Evolutionary conservation across 768 basidiomycete species (phyloP).

Genomic region (Trametes cinnabarina): DNA sequence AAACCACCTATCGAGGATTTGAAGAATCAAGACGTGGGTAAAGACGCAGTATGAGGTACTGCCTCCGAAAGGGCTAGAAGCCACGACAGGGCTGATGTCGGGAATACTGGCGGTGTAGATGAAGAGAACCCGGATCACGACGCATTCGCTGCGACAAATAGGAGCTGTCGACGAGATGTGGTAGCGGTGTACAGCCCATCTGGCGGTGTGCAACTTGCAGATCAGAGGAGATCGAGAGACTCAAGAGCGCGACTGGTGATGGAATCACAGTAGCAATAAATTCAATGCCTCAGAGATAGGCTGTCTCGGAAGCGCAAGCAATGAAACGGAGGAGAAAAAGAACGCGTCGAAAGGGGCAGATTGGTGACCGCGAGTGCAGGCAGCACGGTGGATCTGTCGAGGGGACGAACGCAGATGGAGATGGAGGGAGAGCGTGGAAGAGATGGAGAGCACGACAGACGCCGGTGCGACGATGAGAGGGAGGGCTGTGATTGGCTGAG

Average conservation of each 20-base stretch:
- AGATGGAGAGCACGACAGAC: background rate
- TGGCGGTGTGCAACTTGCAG: background rate
- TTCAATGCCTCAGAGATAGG: too few species aligned
- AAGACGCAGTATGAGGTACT: background rate
- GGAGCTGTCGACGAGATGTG: background rate
- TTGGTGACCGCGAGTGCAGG: background rate
- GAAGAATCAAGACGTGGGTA: background rate
- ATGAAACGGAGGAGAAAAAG: too few species aligned
- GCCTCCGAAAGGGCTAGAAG: constrained; percentile 10
- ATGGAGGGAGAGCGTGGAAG: background rate
- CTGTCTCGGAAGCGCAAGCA: too few species aligned
- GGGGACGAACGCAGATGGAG: background rate
- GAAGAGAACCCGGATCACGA: background rate
- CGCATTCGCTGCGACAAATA: background rate
- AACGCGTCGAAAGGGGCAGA: background rate
- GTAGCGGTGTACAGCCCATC: background rate
- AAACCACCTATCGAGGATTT: background rate
- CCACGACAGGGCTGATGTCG: background rate
- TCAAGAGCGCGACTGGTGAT: background rate
- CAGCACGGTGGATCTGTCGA: background rate
- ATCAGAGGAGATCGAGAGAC: background rate
- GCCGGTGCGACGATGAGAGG: constrained; percentile 7
- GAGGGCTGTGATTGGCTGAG: constrained; percentile 11
- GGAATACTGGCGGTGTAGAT: constrained; percentile 2
- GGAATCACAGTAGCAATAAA: background rate